A percentile compares a stretch with the other conserved stretches of the same genome.
Evolutionary conservation across 192 early-diverging fungal species (phyloP).

Genomic region (Umbelopsis sp.): DNA sequence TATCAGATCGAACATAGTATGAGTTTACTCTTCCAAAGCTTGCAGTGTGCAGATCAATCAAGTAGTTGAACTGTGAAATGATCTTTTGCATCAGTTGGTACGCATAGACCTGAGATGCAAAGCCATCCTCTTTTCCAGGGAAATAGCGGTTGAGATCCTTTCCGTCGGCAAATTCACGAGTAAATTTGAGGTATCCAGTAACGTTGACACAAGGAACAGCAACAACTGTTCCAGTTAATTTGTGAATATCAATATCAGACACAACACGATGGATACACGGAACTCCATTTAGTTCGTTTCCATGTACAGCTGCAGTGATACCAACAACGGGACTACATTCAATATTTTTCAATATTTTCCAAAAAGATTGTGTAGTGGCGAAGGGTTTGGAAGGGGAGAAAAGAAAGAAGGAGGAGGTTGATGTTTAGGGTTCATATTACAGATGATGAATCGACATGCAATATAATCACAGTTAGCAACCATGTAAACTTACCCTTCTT

Average conservation of each 20-base stretch:
- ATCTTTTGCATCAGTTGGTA: conserved; percentile 83
- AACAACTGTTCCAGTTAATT: conserved; percentile 82
- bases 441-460: no score
- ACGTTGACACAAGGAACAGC: conserved; percentile 90
- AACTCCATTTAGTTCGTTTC: conserved; percentile 92
- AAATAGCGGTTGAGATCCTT: conserved; percentile 86
- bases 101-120: conserved; percentile 80
- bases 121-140: conserved; percentile 74
- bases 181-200: conserved; percentile 77
- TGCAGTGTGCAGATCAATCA: conserved; percentile 90
- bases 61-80: conserved; percentile 76
- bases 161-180: conserved; percentile 84
- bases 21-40: conserved; percentile 84
- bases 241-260: conserved; percentile 70
- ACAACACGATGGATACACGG: conserved; percentile 88
- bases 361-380: background rate
- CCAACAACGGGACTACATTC: conserved; percentile 32
- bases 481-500: conserved; percentile 36
- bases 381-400: no score
- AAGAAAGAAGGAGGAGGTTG: no score
- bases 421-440: no score
- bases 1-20: conserved; percentile 85
- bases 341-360: background rate
- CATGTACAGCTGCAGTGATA: conserved; percentile 84
- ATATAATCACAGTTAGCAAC: background rate